Base-by-base conservation (phyloP, 768 basidiomycete species). In the Suillus sp. region DNA sequence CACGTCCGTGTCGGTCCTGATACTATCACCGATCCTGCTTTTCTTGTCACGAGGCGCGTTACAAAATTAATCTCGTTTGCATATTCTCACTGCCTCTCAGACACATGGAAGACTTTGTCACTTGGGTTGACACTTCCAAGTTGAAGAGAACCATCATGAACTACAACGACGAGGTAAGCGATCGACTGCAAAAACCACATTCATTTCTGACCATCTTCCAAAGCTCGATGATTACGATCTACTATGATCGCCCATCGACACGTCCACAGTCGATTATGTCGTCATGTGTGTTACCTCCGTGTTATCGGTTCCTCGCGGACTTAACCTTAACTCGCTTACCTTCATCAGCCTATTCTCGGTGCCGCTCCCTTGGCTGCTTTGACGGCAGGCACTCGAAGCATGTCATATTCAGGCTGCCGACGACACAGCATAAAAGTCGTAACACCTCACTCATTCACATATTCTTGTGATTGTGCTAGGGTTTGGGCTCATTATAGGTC, bases 91-190 rank as follows among this genome's bases (percentile, higher is more conserved):
- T 45, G 54, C 37, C 25, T 38, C 32, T 27, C 63, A 93, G 96
- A 70, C 92, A 95, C 68, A 96, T 97, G 95, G 95, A 99, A 72
- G 97, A 99, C 82, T 99, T 96, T 77, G 94, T 99, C 51, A 99
- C 97, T 40, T 99, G 97, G 97, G 96, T 99, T 25, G 96, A 98
- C 73, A 94, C 94, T 30, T 96, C 93, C 68, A 96, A 96, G 75
- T 85, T 98, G 73, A 98, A 96, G 86, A 84, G 96, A 61, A 95
- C 93, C 0, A 88, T 99, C 77, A 90, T 95, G 91, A 78, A 82
- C 64, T 99, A 99, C 83, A 99, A 99, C 74, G 96, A 97, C 78
- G 90, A 97, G 86, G 93, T 93, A 60, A 38, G 80, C 38, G 71
- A 20, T 10, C 64, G 9, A 34, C 5, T 30, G 25, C 13, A 1